Percentiles rank a stretch among this genome's conserved stretches.
Conservation (phyloP, 2,329 filamentous ascomycete genomes). For the Pseudocercospora fijiensis region DNA sequence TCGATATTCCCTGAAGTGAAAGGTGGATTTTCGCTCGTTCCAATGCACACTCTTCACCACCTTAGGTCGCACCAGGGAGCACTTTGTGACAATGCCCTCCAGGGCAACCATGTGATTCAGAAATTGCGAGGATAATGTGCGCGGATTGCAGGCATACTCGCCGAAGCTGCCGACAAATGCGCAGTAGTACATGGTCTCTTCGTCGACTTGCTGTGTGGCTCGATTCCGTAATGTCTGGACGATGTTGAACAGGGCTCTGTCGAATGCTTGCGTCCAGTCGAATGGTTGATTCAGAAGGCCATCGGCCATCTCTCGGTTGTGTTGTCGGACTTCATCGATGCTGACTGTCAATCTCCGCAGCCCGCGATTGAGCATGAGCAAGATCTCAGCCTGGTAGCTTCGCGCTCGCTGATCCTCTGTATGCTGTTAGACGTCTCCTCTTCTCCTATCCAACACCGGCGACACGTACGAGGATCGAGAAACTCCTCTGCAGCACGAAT, state of each 20-base stretch:
- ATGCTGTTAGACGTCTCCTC: conserved; percentile 13
- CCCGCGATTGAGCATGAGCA: conserved; percentile 67
- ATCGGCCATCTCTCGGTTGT: conserved; percentile 78
- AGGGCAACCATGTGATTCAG: conserved; percentile 96
- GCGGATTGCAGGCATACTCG: conserved; percentile 88
- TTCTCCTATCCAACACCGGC: neutral
- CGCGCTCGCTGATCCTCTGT: conserved; percentile 58
- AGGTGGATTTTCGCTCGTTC: conserved; percentile 81
- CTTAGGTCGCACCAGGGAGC: conserved; percentile 91
- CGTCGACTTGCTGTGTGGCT: conserved; percentile 70
- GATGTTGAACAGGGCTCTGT: conserved; percentile 84
- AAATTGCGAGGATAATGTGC: conserved; percentile 83
- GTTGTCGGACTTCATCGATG: conserved; percentile 86
- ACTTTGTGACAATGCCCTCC: conserved; percentile 95
- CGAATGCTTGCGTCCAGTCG: conserved; percentile 83
- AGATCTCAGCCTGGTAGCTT: conserved; percentile 88
- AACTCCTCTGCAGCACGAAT: conserved; percentile 88
- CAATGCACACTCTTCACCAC: conserved; percentile 98
- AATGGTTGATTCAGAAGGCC: conserved; percentile 81
- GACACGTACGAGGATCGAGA: conserved; percentile 77
- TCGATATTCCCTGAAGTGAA: conserved; percentile 84
- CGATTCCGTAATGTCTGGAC: conserved; percentile 76
- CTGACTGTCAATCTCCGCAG: conserved; percentile 58
- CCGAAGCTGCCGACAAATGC: conserved; percentile 97
- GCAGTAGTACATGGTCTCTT: conserved; percentile 86